phyloP scores from a whole-genome alignment of 2,329 filamentous ascomycete genomes.

The Alternaria sp. region DNA sequence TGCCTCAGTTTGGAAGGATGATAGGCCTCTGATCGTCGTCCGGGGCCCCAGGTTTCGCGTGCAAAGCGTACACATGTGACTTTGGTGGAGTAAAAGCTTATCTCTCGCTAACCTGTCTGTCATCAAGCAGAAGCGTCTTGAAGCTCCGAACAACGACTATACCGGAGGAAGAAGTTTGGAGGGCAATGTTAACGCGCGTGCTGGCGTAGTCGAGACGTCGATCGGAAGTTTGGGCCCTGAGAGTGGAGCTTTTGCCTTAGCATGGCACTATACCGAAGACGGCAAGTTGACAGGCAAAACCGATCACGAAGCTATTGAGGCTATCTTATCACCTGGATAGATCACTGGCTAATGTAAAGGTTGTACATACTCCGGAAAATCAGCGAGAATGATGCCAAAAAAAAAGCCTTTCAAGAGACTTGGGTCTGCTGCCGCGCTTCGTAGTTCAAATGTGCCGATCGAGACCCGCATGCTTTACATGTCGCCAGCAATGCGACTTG shows the following conservation, averaged over 20 bases:
- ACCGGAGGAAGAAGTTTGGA: background rate
- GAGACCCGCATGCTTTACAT: background rate
- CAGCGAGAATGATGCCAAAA: background rate
- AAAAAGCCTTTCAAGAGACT: background rate
- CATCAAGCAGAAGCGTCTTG: background rate
- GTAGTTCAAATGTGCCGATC: background rate
- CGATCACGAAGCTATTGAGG: background rate
- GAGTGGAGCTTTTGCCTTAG: background rate
- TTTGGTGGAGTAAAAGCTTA: background rate
- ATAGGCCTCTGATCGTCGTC: background rate
- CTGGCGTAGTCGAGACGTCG: background rate
- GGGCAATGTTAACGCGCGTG: background rate
- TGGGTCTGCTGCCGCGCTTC: background rate
- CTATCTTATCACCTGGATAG: background rate
- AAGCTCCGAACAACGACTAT: background rate
- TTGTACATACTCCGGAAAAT: background rate
- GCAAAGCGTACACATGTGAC: background rate
- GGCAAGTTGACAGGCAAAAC: constrained; percentile 3
- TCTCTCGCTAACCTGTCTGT: background rate
- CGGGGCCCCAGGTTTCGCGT: constrained; percentile 3
- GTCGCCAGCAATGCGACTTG: background rate
- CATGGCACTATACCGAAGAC: background rate
- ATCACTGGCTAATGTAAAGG: background rate
- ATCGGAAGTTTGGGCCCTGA: background rate
- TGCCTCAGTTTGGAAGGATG: background rate